Evolutionary conservation across 2,329 filamentous ascomycete genomes (phyloP), one percentile per base, ranked within the genome.

Genomic region (Amphichorda felina): DNA sequence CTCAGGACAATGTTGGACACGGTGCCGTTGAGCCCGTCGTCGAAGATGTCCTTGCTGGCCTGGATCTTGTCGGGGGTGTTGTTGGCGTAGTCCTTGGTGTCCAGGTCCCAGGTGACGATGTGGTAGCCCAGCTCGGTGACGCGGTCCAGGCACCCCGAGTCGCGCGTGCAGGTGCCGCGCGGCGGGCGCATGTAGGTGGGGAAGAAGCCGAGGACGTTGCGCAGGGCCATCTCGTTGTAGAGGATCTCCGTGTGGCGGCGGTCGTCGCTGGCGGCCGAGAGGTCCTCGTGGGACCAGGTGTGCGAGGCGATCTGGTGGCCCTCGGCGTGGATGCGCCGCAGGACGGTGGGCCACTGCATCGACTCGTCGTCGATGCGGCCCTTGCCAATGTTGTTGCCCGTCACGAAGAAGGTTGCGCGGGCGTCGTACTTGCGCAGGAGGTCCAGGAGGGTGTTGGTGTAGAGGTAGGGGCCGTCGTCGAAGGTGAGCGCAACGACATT

Each of bases 51-150:
- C 42, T 71, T 62, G 37, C 62, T 64, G 19, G 56, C 49, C 39
- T 62, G 55, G 42, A 75, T 73, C 41, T 63, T 60, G 29, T 63
- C 52, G 2, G 69, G 60, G 8, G 55, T 55, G 38, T 65, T 59
- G 43, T 73, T 65, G 45, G 70, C 57, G 47, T 72, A 77, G 51
- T 78, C 74, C 41, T 75, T 68, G 13, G 74, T 78, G 48, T 79
- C 73, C 10, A 77, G 51, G 45, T 75, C 67, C 43, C 68, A 70
- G 45, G 68, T 70, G 39, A 68, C 59, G 41, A 74, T 51, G 46
- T 75, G 70, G 51, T 76, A 77, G 28, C 66, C 68, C 19, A 74
- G 48, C 17, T 43, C 43, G 3, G 42, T 47, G 44, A 65, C 44
- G 21, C 56, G 46, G 4, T 44, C 41, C 29, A 55, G 46, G 40